A percentile compares a stretch with the other conserved stretches of the same genome.
Evolutionary conservation across 2,329 filamentous ascomycete species (phyloP).

Genomic region (Fusarium armeniacum): DNA sequence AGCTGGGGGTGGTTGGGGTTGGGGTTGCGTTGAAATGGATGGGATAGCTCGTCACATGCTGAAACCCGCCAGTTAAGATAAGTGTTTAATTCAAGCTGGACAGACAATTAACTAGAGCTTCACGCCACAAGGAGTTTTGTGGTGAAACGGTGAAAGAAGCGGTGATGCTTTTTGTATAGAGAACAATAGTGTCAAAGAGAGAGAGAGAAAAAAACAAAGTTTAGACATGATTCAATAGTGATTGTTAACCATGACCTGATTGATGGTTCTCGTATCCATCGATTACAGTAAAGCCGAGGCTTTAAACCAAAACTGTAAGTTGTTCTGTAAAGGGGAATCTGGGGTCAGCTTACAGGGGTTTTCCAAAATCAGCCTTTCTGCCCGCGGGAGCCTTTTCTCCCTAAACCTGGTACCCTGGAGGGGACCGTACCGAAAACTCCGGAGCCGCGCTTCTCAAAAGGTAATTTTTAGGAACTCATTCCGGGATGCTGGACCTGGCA

Average conservation of each 20-base stretch:
- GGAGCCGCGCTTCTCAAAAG: slow-evolving; percentile 25
- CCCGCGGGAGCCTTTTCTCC: neutral
- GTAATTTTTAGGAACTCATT: neutral
- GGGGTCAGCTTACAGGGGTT: slow-evolving; percentile 34
- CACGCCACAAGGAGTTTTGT: slow-evolving; percentile 28
- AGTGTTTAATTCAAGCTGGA: neutral
- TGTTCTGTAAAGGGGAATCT: slow-evolving; percentile 29
- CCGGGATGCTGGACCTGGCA: slow-evolving; percentile 4
- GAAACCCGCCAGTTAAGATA: neutral
- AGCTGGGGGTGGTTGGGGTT: slow-evolving; percentile 16
- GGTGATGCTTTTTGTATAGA: neutral
- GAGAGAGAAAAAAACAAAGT: neutral
- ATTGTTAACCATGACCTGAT: neutral
- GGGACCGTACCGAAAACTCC: slow-evolving; percentile 12
- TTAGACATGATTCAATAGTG: slow-evolving; percentile 14
- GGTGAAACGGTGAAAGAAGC: slow-evolving; percentile 25
- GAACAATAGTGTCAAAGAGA: neutral
- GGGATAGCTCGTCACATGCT: slow-evolving; percentile 24
- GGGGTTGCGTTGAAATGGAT: neutral
- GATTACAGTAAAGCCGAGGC: slow-evolving; percentile 28
- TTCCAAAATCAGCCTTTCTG: neutral
- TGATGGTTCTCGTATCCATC: no score
- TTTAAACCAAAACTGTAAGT: slow-evolving; percentile 2
- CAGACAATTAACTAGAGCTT: slow-evolving; percentile 10
- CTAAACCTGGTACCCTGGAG: slow-evolving; percentile 2